These are phyloP conservation scores for Neofusicoccum ribis DNA, from an alignment of 2,329 filamentous ascomycete genomes.

Conservation along the genomic window DNA sequence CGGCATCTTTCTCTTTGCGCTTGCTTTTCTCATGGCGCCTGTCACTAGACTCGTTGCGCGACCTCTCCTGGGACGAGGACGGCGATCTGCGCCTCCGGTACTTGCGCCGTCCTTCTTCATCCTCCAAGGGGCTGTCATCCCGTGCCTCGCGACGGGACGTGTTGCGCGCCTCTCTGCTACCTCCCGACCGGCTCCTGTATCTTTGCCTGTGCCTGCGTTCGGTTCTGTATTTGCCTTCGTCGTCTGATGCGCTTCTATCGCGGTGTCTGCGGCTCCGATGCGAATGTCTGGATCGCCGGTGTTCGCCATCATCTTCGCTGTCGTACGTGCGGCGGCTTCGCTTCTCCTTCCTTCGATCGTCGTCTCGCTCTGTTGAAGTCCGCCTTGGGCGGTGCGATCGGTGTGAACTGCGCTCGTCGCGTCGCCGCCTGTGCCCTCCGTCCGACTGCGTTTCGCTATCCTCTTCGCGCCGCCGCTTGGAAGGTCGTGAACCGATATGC, in stretches of 20 bases:
- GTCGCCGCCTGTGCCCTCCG: constrained; percentile 25
- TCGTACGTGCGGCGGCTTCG: constrained; percentile 22
- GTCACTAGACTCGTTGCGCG: not conserved
- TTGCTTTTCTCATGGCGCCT: not conserved
- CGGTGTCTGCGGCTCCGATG: constrained; percentile 20
- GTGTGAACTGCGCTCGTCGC: constrained; percentile 23
- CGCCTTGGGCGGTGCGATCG: constrained; percentile 21
- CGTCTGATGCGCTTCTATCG: constrained; percentile 10
- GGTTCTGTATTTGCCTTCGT: constrained; percentile 20
- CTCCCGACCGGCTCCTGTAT: not conserved
- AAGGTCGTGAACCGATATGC: not conserved
- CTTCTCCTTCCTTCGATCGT: constrained; percentile 19
- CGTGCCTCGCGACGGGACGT: not conserved
- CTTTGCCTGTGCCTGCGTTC: constrained; percentile 16
- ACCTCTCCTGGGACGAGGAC: constrained; percentile 22
- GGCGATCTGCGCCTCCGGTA: constrained; percentile 19
- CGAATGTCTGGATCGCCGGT: constrained; percentile 25
- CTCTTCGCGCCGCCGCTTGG: constrained; percentile 21
- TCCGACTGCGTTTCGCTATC: constrained; percentile 24
- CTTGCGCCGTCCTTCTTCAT: not conserved
- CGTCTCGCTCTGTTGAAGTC: constrained; percentile 18
- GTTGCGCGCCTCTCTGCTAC: constrained; percentile 9
- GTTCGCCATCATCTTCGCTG: constrained; percentile 21
- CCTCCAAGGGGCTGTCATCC: not conserved
- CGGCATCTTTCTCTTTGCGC: not conserved